Evolutionary conservation across 139 green algal genomes (phyloP).

Genomic region (Picochlorum sp.): DNA sequence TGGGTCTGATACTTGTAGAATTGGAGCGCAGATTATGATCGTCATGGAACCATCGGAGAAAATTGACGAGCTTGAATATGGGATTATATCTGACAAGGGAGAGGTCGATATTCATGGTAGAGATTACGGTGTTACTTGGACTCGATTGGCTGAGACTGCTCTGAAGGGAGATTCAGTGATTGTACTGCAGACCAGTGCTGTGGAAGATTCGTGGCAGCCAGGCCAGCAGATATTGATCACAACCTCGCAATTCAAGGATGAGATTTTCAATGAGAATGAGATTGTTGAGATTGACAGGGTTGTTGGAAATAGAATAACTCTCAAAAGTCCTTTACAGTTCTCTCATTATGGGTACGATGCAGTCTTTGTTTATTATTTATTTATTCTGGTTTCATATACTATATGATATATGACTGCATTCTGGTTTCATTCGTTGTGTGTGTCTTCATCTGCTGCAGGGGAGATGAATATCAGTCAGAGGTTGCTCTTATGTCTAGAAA

Average conservation of each 20-base stretch:
- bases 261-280: conserved; percentile 1
- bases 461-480: neutral
- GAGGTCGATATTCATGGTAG: conserved; percentile 2
- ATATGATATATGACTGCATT: neutral
- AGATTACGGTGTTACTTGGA: neutral
- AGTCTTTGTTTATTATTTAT: neutral
- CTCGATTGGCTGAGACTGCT: neutral
- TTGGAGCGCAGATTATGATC: neutral
- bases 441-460: neutral
- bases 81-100: neutral
- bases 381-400: neutral
- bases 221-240: neutral
- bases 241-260: neutral
- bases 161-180: neutral
- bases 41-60: neutral
- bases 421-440: neutral
- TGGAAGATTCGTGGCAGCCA: neutral
- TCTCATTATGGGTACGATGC: neutral
- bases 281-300: neutral
- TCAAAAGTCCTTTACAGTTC: neutral
- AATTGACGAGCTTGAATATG: neutral
- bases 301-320: neutral
- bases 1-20: neutral
- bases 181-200: neutral
- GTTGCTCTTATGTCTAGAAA: neutral